Base-by-base conservation (phyloP, 2,329 filamentous ascomycete genomes). In the Penicillium sp. region DNA sequence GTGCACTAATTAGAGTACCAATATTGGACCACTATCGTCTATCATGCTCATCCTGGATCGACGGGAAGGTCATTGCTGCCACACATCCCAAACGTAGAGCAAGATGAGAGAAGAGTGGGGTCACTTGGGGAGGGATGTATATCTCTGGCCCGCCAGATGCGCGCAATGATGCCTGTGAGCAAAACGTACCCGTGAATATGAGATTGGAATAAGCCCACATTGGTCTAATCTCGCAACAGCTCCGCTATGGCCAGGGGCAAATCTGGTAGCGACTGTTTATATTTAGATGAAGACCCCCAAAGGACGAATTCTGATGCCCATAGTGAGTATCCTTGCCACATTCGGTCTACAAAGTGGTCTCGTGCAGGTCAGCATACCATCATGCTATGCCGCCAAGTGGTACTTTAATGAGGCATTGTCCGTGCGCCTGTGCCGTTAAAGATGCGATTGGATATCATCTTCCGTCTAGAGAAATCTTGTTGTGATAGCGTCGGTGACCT, bases 1-100 rank as follows among this genome's bases (percentile, higher is more conserved):
- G 49, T 53, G 52, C 54, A 56, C 57, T 58, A 57, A 53, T 59
- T 59, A 60, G 54, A 53, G 18, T 38, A 45, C 24, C 45, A 23
- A 8, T 21, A 28, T 8, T n/a, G 15, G 38, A 12, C 28, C 28
- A 29, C 28, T 8, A 16, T 36, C 13, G 33, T 34, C n/a, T 6
- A 15, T 34, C n/a, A 16, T 34, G 4, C 15, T 34, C n/a, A 16
- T 34, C 1, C 15, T 7, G 33, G 1, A n/a, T 7, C n/a, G 18
- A 36, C n/a, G n/a, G n/a, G n/a, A n/a, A n/a, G n/a, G n/a, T n/a
- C n/a, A n/a, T n/a, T n/a, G n/a, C n/a, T 18, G 7, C n/a, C n/a
- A 26, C 7, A 7, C 5, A 26, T 26, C 24, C 28, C 7, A 29
- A 29, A 8, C n/a, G 8, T 28, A 9, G 10, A 29, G 28, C 24